A percentile compares a stretch with the other conserved stretches of the same genome.
These are phyloP conservation scores for Bacidia rubella DNA, from an alignment of 495 filamentous ascomycete genomes.

Conservation along the genomic window DNA sequence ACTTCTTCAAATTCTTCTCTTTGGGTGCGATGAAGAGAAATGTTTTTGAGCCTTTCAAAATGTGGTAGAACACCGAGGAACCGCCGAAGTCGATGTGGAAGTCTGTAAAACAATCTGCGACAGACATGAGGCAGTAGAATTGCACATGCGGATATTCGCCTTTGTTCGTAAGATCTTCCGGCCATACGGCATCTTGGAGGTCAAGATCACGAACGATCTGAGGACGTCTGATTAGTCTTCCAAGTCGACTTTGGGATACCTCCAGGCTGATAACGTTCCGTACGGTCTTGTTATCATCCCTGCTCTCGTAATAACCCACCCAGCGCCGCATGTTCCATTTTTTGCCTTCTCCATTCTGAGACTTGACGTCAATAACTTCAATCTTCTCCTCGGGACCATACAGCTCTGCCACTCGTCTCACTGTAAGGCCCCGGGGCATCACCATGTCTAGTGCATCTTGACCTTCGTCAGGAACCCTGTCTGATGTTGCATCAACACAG, in stretches of 20 bases:
- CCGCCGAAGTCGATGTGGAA: constrained; percentile 75
- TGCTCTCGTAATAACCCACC: constrained; percentile 63
- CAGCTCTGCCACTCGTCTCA: constrained; percentile 50
- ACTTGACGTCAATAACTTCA: constrained; percentile 66
- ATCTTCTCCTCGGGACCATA: constrained; percentile 53
- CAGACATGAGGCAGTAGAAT: constrained; percentile 67
- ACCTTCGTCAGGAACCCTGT: constrained; percentile 41
- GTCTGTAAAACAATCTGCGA: constrained; percentile 66
- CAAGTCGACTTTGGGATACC: constrained; percentile 54
- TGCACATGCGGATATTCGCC: constrained; percentile 50
- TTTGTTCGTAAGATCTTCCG: constrained; percentile 42
- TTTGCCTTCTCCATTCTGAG: constrained; percentile 54
- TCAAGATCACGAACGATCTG: constrained; percentile 60
- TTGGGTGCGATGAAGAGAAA: constrained; percentile 71
- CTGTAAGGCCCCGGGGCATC: constrained; percentile 54
- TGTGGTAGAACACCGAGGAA: constrained; percentile 68
- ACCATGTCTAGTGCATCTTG: constrained; percentile 64
- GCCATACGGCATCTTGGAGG: constrained; percentile 62
- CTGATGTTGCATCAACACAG: constrained; percentile 28
- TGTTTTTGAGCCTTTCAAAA: constrained; percentile 61
- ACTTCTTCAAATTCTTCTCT: constrained; percentile 60
- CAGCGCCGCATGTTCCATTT: constrained; percentile 60
- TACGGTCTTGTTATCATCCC: constrained; percentile 42
- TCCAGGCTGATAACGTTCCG: constrained; percentile 69
- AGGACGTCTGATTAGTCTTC: constrained; percentile 51